Evolutionary conservation across 768 basidiomycete species (phyloP), one percentile per base, ranked within the genome.

Genomic region (Lactarius evosmus): DNA sequence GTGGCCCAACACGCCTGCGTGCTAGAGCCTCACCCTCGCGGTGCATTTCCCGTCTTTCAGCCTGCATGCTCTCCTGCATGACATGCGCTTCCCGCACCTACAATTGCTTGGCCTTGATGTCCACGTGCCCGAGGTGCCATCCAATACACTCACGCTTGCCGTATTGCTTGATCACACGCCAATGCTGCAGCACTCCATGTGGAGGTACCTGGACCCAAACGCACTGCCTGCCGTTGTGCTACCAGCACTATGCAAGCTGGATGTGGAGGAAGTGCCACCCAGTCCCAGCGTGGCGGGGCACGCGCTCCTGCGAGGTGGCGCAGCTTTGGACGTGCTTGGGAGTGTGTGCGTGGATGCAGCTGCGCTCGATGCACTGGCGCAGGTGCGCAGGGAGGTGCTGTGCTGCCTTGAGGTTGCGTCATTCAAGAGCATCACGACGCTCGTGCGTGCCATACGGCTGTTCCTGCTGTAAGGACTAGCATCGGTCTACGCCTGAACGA

Each of bases 31-130:
- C 51, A 40, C 36, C 70, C 57, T 80, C 72, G 29, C 73, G 75
- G 22, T 80, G 75, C 49, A 78, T 75, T 3, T 80, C 76, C 17
- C 16, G 41, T 22, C 40, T 19, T 58, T 58, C 46, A 41, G 46
- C 29, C 30, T 58, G 12, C 38, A 8, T 4, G 12, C 36, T 22
- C 40, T 56, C 56, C 22, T 56, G 22, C 12, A 29, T 25, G 0
- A 59, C 19, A 12, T 50, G 14, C 33, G 58, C 33, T 59, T 59
- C 58, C 40, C 44, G 30, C 41, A 19, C 58, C 46, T 50, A 14
- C 30, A 22, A 29, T 4, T 4, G 5, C 58, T 59, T 30, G 12
- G 44, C 3, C 58, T 59, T 41, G 16, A 46, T 8, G 25, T 59
- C n/a, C 22, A 34, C 57, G 57, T 30, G 17, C 27, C 30, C 29